Percentiles rank a stretch among this genome's conserved stretches.
Evolutionary conservation across 1,139 yeast species (phyloP).

Genomic region (Debaryomyces sp.): DNA sequence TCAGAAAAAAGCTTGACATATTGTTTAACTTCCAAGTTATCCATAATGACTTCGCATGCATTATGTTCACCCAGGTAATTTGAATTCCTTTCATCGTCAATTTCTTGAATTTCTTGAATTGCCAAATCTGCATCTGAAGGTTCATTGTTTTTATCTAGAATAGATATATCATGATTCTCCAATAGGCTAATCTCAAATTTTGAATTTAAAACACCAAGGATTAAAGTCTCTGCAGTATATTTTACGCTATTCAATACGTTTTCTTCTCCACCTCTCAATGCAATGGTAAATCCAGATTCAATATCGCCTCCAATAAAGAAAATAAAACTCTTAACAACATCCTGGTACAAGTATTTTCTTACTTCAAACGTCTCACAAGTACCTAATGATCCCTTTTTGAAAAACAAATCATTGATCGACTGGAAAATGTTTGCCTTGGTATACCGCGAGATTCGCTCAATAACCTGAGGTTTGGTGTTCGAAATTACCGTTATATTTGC

Average conservation of each 20-base stretch:
- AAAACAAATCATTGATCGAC: conserved; percentile 49
- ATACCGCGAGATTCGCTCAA: conserved; percentile 76
- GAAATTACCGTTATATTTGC: conserved; percentile 79
- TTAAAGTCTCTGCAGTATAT: conserved; percentile 77
- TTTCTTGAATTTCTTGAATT: conserved; percentile 12
- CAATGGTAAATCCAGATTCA: conserved; percentile 78
- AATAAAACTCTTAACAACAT: conserved; percentile 68
- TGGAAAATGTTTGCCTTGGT: conserved; percentile 79
- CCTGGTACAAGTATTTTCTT: conserved; percentile 58
- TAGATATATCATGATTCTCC: conserved; percentile 66
- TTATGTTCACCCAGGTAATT: conserved; percentile 7
- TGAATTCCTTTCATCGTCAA: conserved; percentile 12
- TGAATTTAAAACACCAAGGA: conserved; percentile 74
- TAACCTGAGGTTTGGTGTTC: conserved; percentile 79
- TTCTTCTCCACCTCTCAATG: conserved; percentile 74
- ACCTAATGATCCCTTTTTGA: conserved; percentile 65
- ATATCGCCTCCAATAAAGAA: conserved; percentile 77
- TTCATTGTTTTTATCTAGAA: conserved; percentile 29
- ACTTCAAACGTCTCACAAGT: conserved; percentile 73
- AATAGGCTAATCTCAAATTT: conserved; percentile 81
- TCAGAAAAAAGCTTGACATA: conserved; percentile 54
- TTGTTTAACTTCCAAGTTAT: conserved; percentile 40
- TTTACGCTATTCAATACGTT: conserved; percentile 67
- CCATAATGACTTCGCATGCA: conserved; percentile 23
- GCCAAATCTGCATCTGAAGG: conserved; percentile 5